These are phyloP conservation scores for Keithomyces neogunnii DNA, from an alignment of 2,329 filamentous ascomycete species.

Conservation along the genomic window DNA sequence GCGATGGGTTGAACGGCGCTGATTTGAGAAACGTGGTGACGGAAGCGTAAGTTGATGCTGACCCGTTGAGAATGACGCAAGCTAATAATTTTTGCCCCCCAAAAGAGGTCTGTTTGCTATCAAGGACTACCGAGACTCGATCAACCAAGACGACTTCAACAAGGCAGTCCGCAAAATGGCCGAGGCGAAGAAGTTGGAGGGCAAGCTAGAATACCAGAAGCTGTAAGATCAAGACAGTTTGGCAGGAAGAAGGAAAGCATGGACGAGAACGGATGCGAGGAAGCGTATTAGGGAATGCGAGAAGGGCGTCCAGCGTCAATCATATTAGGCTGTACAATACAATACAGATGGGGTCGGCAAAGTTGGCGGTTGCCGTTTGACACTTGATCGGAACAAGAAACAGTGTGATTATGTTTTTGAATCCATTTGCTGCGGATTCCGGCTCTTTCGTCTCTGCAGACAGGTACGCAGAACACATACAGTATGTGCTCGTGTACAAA, in stretches of 20 bases:
- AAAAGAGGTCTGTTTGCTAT: conserved; percentile 86
- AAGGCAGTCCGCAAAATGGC: conserved; percentile 97
- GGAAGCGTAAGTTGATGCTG: conserved; percentile 72
- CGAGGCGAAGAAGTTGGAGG: conserved; percentile 96
- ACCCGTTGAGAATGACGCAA: background rate
- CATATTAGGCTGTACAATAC: background rate
- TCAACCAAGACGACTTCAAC: conserved; percentile 99
- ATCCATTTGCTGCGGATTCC: too few species aligned
- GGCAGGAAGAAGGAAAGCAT: background rate
- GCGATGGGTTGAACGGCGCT: conserved; percentile 92
- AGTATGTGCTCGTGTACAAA: too few species aligned
- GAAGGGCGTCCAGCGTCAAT: background rate
- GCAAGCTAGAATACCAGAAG: conserved; percentile 97
- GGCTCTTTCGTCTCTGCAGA: too few species aligned
- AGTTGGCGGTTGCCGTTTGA: background rate
- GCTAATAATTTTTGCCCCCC: background rate
- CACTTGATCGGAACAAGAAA: background rate
- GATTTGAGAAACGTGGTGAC: conserved; percentile 97
- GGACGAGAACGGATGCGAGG: background rate
- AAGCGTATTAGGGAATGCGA: background rate
- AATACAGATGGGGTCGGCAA: background rate
- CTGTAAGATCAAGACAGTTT: conserved; percentile 42
- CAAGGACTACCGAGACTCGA: conserved; percentile 92
- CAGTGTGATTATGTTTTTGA: too few species aligned
- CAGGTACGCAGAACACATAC: too few species aligned